A percentile compares a stretch with the other conserved stretches of the same genome.
These are phyloP conservation scores for Nicotiana rustica DNA, from an alignment of 305 asterid genomes.

Conservation along the genomic window DNA sequence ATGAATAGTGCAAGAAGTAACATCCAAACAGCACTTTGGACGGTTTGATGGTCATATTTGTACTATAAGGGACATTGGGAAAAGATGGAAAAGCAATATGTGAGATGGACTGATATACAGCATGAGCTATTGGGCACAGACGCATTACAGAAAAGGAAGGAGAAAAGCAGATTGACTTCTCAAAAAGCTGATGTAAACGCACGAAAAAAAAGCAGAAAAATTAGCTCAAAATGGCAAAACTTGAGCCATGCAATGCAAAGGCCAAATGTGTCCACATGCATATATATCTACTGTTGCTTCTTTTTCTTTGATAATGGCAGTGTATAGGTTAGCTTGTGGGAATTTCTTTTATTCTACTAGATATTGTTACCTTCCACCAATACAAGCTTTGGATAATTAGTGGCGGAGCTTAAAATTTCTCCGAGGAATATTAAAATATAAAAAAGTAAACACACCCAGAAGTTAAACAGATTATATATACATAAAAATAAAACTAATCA, in stretches of 20 bases:
- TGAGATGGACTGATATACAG: constrained; percentile 40
- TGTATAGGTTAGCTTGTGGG: neutral
- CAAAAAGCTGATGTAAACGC: constrained; percentile 38
- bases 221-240: constrained; percentile 36
- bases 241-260: constrained; percentile 56
- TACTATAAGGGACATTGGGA: constrained; percentile 8
- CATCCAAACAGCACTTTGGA: constrained; percentile 20
- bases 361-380: too few species aligned
- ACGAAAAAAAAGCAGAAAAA: constrained; percentile 22
- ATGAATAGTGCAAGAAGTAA: constrained; percentile 11
- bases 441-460: too few species aligned
- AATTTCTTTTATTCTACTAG: neutral
- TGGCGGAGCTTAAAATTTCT: too few species aligned
- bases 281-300: constrained; percentile 32
- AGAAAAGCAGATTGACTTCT: constrained; percentile 54
- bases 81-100: constrained; percentile 34
- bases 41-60: neutral
- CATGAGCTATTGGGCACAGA: constrained; percentile 44
- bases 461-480: too few species aligned
- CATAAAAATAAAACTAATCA: too few species aligned
- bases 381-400: too few species aligned
- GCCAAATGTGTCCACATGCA: constrained; percentile 51
- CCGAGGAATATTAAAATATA: too few species aligned
- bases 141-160: constrained; percentile 28
- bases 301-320: neutral